Conservation (phyloP, 2,329 filamentous ascomycete species). For the Calonectria multiphialidica region DNA sequence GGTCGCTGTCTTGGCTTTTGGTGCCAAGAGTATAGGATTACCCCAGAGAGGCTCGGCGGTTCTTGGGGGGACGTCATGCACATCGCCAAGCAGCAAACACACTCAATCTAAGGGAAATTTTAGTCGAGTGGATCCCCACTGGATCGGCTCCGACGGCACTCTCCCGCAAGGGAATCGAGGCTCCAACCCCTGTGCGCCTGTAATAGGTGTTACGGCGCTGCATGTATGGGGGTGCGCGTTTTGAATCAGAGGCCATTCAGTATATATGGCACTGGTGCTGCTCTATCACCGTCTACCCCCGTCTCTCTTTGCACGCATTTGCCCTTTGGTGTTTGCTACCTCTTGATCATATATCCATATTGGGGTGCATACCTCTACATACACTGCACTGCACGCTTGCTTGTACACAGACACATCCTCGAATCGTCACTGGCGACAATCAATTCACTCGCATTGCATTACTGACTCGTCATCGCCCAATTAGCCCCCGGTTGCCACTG, state of each 20-base stretch:
- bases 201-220: slow-evolving; percentile 38
- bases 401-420: neutral
- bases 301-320: slow-evolving; percentile 10
- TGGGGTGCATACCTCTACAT: neutral
- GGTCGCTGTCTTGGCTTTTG: slow-evolving; percentile 3
- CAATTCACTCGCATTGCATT: slow-evolving; percentile 18
- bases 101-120: slow-evolving; percentile 46
- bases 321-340: neutral
- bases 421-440: neutral
- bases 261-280: slow-evolving; percentile 42
- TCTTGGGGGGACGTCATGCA: slow-evolving; percentile 42
- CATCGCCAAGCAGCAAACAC: slow-evolving; percentile 49
- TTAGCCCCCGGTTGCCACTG: slow-evolving; percentile 29
- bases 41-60: slow-evolving; percentile 26
- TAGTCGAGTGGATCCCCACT: slow-evolving; percentile 46
- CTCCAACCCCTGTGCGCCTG: slow-evolving; percentile 39
- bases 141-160: slow-evolving; percentile 46
- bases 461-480: slow-evolving; percentile 25
- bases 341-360: slow-evolving; percentile 5
- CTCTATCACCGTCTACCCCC: slow-evolving; percentile 16
- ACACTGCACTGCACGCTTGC: neutral
- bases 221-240: slow-evolving; percentile 34
- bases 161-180: slow-evolving; percentile 43
- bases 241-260: slow-evolving; percentile 36
- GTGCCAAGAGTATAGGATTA: slow-evolving; percentile 26